Evolutionary conservation across 2,329 filamentous ascomycete species (phyloP), one percentile per base, ranked within the genome.

Genomic region (Colletotrichum eleusines): DNA sequence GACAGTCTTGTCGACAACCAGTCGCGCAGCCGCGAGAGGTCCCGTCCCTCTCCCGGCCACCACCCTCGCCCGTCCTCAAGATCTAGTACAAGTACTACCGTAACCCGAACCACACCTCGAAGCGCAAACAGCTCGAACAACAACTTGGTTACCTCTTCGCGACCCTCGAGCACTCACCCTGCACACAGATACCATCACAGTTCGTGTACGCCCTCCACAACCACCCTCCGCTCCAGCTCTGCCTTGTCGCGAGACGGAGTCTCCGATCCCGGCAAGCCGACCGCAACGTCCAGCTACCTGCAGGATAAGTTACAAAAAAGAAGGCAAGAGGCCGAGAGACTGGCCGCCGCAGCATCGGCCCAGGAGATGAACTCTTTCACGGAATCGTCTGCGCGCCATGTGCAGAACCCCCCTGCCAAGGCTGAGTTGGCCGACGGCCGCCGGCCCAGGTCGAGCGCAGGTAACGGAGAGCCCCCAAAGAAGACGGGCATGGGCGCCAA

Each of bases 401-500:
- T 75, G 20, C 82, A 78, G 16, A 80, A 77, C 63, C 86, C 84
- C 1, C 84, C 85, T 0, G 75, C 78, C 40, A 82, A 81, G 75
- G 67, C 79, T 71, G 75, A 78, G 66, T 74, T 77, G 0, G 54
- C 35, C 6, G 82, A 81, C 28, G 78, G 77, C 35, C 80, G 78
- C 44, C 80, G 83, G 9, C 84, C 85, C 1, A 78, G 78, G n/a
- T 86, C 84, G 1, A 84, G 83, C 63, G 77, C 78, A 28, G 81
- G 77, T 9, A 77, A 81, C 14, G 69, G 74, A 8, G 85, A 87
- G 11, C 66, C 77, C 11, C 73, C 78, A 14, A 85, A 82, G 74
- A 85, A 85, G 73, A 89, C 86, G 73, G 85, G 85, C 5, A 83
- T 91, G 79, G 90, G 90, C 2, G 81, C 89, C 8, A 90, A 91